Evolutionary conservation across 345 rosid genomes (phyloP).

Genomic region (Brassica nigra): DNA sequence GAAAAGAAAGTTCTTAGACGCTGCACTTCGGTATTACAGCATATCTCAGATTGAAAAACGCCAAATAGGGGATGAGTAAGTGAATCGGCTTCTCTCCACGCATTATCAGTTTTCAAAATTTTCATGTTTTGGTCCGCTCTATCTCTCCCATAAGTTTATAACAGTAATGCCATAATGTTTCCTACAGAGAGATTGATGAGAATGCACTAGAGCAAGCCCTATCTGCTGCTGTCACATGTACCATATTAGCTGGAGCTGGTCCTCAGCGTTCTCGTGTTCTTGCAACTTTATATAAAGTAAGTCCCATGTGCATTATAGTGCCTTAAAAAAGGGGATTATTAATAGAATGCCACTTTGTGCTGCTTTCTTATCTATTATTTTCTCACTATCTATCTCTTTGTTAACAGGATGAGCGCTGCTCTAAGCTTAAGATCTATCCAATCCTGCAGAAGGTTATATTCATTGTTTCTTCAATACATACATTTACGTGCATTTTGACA

Average conservation of each 20-base stretch:
- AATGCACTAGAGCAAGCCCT: conserved; percentile 92
- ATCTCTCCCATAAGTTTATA: not conserved
- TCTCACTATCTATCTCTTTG: not conserved
- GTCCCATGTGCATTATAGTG: too few species aligned
- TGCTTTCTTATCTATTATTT: conserved; percentile 1
- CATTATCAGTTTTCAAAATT: not conserved
- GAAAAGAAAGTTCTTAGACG: conserved; percentile 94
- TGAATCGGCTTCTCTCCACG: conserved; percentile 14
- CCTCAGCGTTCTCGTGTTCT: conserved; percentile 97
- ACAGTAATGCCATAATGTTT: not conserved
- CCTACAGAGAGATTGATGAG: conserved; percentile 78
- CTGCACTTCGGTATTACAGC: conserved; percentile 89
- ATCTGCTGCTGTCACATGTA: conserved; percentile 95
- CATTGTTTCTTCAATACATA: conserved; percentile 2
- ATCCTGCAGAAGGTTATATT: conserved; percentile 82
- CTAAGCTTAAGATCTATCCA: conserved; percentile 90
- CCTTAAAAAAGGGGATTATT: not conserved
- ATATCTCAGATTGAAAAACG: conserved; percentile 97
- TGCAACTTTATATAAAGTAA: conserved; percentile 86
- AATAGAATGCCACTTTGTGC: not conserved
- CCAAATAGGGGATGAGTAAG: conserved; percentile 93
- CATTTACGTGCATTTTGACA: conserved; percentile 1
- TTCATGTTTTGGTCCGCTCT: not conserved
- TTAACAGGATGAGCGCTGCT: conserved; percentile 93
- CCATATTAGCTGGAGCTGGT: conserved; percentile 96